A percentile compares a stretch with the other conserved stretches of the same genome.
Evolutionary conservation across 352 stramenopile genomes (phyloP).

Genomic region (Thalassiosira hispida): DNA sequence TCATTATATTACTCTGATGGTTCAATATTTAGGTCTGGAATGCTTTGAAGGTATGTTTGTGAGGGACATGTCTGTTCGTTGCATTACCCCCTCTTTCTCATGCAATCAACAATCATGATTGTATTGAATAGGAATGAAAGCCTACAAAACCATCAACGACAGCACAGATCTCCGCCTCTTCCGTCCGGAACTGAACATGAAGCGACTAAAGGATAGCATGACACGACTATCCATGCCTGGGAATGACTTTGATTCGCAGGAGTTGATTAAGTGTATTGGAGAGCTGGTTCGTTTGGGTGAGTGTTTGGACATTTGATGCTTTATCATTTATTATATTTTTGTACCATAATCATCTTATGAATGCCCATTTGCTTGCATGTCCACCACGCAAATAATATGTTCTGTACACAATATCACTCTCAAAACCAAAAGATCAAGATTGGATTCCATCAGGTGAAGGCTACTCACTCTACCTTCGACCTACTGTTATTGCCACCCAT

Average conservation of each 20-base stretch:
- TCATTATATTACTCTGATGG: not conserved
- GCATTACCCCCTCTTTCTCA: not conserved
- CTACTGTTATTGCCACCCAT: slow-evolving; percentile 86
- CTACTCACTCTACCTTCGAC: slow-evolving; percentile 96
- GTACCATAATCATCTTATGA: no score
- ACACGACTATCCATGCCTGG: slow-evolving; percentile 82
- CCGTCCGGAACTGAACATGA: slow-evolving; percentile 96
- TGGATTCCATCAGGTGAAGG: slow-evolving; percentile 95
- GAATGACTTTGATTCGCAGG: slow-evolving; percentile 88
- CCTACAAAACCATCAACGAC: slow-evolving; percentile 79
- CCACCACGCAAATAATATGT: no score
- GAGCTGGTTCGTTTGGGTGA: slow-evolving; percentile 76
- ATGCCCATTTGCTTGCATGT: no score
- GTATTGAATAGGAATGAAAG: slow-evolving; percentile 70
- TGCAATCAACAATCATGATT: not conserved
- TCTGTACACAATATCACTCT: not conserved
- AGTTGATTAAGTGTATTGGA: slow-evolving; percentile 91
- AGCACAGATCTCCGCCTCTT: slow-evolving; percentile 91
- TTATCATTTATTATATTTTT: not conserved
- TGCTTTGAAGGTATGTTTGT: slow-evolving; percentile 83
- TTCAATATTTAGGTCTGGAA: slow-evolving; percentile 58
- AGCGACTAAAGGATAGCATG: slow-evolving; percentile 93
- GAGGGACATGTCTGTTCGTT: not conserved
- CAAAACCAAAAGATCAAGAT: slow-evolving; percentile 80
- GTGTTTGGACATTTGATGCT: not conserved